Percentiles rank a stretch among this genome's conserved stretches.
phyloP scores from a whole-genome alignment of 2,329 filamentous ascomycete genomes.

The Aspergillus brasiliensis region DNA sequence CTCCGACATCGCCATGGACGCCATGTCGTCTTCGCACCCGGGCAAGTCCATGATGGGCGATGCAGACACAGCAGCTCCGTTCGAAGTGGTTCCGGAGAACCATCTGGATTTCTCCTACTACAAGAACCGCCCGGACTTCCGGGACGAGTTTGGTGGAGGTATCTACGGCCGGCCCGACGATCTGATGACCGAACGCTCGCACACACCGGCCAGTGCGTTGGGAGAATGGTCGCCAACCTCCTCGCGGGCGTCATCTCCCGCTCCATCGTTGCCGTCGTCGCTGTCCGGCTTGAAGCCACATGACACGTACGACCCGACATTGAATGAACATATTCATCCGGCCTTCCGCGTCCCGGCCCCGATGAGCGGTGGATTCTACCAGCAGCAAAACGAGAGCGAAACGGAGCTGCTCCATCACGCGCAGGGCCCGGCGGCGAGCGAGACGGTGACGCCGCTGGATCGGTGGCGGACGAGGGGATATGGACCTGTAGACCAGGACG shows the following conservation, averaged over 20 bases:
- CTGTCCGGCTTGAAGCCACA: slow-evolving; percentile 28
- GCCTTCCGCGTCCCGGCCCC: slow-evolving; percentile 38
- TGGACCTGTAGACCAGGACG: slow-evolving; percentile 41
- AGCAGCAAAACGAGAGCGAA: slow-evolving; percentile 43
- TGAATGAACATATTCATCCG: slow-evolving; percentile 35
- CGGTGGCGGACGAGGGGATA: slow-evolving; percentile 42
- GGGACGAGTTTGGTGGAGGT: slow-evolving; percentile 80
- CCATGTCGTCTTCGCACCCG: slow-evolving; percentile 67
- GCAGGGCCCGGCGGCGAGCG: slow-evolving; percentile 32
- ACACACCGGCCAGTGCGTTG: slow-evolving; percentile 43
- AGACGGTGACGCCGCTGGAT: slow-evolving; percentile 27
- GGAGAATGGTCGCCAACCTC: slow-evolving; percentile 43
- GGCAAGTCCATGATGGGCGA: slow-evolving; percentile 51
- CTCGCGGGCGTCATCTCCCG: slow-evolving; percentile 44
- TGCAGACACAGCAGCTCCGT: slow-evolving; percentile 61
- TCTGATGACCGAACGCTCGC: slow-evolving; percentile 48
- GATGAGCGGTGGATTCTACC: slow-evolving; percentile 33
- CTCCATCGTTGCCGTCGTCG: slow-evolving; percentile 38
- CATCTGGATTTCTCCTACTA: slow-evolving; percentile 89
- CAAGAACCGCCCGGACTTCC: slow-evolving; percentile 87
- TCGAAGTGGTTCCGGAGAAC: slow-evolving; percentile 85
- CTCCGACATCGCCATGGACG: slow-evolving; percentile 77
- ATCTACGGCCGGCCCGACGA: slow-evolving; percentile 51
- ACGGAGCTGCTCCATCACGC: slow-evolving; percentile 40
- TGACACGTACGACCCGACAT: slow-evolving; percentile 28